These are phyloP conservation scores for Penicillium dipodomyicola DNA, from an alignment of 495 filamentous ascomycete species.

Conservation along the genomic window DNA sequence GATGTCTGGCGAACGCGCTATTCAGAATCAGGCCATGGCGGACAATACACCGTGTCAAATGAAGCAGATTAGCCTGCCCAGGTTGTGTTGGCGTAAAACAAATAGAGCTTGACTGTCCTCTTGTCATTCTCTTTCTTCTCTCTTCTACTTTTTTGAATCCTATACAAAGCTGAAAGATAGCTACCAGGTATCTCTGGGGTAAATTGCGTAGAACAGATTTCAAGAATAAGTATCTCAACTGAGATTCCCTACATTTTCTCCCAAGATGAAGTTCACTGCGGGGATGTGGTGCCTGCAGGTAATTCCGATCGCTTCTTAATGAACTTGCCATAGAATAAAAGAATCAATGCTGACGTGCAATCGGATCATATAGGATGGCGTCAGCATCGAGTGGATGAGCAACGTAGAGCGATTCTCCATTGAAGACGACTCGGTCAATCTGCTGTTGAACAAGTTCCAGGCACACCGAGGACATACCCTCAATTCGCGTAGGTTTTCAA, in stretches of 20 bases:
- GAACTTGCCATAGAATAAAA: too few species aligned
- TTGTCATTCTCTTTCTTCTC: conserved; percentile 1
- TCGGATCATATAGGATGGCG: conserved; percentile 28
- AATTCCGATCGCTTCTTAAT: conserved; percentile 4
- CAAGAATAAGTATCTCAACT: neutral
- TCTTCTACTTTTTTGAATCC: conserved; percentile 1
- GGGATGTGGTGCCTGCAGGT: conserved; percentile 46
- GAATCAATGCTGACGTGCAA: neutral
- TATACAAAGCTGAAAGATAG: neutral
- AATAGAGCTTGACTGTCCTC: neutral
- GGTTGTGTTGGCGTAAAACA: neutral
- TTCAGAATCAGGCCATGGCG: conserved; percentile 20
- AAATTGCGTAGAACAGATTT: neutral
- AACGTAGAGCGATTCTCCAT: conserved; percentile 43
- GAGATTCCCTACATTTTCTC: neutral
- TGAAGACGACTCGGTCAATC: conserved; percentile 36
- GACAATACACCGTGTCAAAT: conserved; percentile 27
- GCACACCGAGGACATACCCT: conserved; percentile 55
- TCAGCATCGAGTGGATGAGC: conserved; percentile 48
- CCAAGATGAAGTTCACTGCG: conserved; percentile 47
- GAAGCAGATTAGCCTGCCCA: conserved; percentile 11
- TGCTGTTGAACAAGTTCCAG: conserved; percentile 44
- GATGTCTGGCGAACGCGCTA: neutral
- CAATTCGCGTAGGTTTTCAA: conserved; percentile 47
- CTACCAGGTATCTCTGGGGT: neutral